Base-by-base conservation (phyloP, 805 yeast genomes). In the Hemisphaericaspora nanyangensis region DNA sequence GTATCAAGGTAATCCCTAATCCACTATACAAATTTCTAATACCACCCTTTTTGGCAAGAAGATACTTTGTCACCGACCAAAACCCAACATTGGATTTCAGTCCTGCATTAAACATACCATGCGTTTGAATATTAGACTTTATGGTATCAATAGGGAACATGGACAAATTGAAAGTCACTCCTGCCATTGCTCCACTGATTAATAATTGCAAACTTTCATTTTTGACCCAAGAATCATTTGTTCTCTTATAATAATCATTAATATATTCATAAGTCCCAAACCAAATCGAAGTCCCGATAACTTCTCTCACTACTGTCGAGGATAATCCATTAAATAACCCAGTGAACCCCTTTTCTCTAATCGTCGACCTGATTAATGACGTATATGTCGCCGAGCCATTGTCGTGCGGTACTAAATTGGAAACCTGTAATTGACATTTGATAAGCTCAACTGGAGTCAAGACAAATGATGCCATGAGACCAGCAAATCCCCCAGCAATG, bases 281-380 rank as follows among this genome's bases (percentile, higher is more conserved):
- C 97, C 97, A 90, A 2, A 91, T 81, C 4, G 95, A 86, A 2
- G 96, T 85, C 6, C 97, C 97, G 20, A 89, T 82, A 28, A 86
- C 74, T 56, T 90, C 98, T 51, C 97, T 74, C 2, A 85, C 46
- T 34, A 87, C 62, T 0, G 98, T 90, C 16, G 93, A 81, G 0
- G 80, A 66, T 48, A 89, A 89, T 2, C 98, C 98, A 46, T 77
- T 77, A 95, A 96, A 90, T 44, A 90, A 69, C 0, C 96, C 96
- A 7, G 49, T 31, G 0, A 86, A 6, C 0, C 97, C 96, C 12
- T 72, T 68, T 3, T 67, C 60, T 13, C 50, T 47, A 15, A 77
- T 51, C 0, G 85, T 69, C 4, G 63, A 57, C 28, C 48, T 47
- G 34, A 67, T 53, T 7, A 61, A 49, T 6, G 60, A 36, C 29